Evolutionary conservation across 2,329 filamentous ascomycete genomes (phyloP), one percentile per base, ranked within the genome.

Genomic region (Dothiorella sarmentorum): DNA sequence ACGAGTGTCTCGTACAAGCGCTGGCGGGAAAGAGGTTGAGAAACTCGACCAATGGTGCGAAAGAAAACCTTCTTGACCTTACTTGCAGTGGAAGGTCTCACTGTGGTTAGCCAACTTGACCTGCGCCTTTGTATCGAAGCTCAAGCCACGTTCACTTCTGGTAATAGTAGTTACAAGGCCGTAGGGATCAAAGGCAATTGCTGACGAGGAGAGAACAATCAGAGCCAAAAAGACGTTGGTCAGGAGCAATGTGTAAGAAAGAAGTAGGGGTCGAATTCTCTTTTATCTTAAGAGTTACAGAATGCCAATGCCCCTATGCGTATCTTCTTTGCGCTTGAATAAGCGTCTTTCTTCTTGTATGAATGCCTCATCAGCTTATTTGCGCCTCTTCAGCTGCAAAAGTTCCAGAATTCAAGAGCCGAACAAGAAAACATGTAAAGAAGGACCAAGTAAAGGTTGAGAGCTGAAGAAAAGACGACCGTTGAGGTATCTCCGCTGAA

Each of bases 401-500:
- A 20, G 10, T 44, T 44, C 49, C 20, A 17, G 18, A 20, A 26
- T n/a, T 38, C 15, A 15, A 22, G 13, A n/a, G 31, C 10, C 18
- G 29, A 33, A 33, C 24, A 38, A 24, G 35, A 29, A 40, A 42
- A 51, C 15, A 31, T 13, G 33, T 38, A 40, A 40, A 20, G 33
- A 38, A 52, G 22, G 47, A 26, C 33, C 13, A 52, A 38, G 27
- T 33, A 13, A 35, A 33, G 9, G 3, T 20, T 35, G 18, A 4
- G 22, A 53, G 6, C 15, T 40, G 22, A 17, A 40, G 24, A 22
- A 53, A 38, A 40, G 33, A 53, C 49, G 37, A 17, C 24, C 35
- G 35, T 18, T 42, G 49, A 53, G 49, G 49, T 53, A 53, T 53
- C 49, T 29, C 33, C 24, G 47, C 47, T 37, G 33, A 40, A 45